Evolutionary conservation across 768 basidiomycete species (phyloP), one percentile per base, ranked within the genome.

Genomic region (Boletus insuetus): DNA sequence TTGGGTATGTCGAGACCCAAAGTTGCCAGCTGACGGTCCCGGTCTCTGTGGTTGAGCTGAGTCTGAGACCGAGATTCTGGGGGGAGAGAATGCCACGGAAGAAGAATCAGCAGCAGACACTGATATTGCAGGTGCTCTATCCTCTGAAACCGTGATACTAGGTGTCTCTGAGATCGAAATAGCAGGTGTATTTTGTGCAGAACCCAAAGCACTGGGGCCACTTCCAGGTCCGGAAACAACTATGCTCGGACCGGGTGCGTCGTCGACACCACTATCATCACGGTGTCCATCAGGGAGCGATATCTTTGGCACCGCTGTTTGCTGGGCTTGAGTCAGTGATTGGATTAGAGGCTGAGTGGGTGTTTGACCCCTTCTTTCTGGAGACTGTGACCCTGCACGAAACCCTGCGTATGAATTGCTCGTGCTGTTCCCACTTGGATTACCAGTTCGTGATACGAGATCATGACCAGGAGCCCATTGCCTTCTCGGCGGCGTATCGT

Each of bases 251-350:
- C 64, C 60, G 46, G 50, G 19, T 34, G 26, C 37, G 5, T 51
- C 51, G 32, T 45, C 51, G 24, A 31, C 43, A 32, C 24, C 39
- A 19, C 8, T 37, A 32, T 56, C 56, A 24, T 56, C 22, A 14
- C 40, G 54, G 13, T 43, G 55, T 39, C 39, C 51, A 49, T 55
- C 52, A 6, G 76, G 68, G 58, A 75, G 67, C 17, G 73, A 66
- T 50, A 77, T 76, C 58, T 66, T 78, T n/a, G 78, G 76, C 35
- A 83, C 75, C 61, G 78, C 72, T 5, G 77, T 72, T 41, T 29
- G 62, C 34, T 41, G 37, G 14, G 48, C 8, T n/a, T 41, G 65
- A 35, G 44, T 31, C 1, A 45, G 55, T 37, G 49, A 46, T 35
- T 56, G 54, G 6, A 49, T 34, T 22, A 43, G 34, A 43, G 51